Percentiles rank a stretch among this genome's conserved stretches.
Evolutionary conservation across 2,329 filamentous ascomycete genomes (phyloP).

Genomic region (Tolypocladium album): DNA sequence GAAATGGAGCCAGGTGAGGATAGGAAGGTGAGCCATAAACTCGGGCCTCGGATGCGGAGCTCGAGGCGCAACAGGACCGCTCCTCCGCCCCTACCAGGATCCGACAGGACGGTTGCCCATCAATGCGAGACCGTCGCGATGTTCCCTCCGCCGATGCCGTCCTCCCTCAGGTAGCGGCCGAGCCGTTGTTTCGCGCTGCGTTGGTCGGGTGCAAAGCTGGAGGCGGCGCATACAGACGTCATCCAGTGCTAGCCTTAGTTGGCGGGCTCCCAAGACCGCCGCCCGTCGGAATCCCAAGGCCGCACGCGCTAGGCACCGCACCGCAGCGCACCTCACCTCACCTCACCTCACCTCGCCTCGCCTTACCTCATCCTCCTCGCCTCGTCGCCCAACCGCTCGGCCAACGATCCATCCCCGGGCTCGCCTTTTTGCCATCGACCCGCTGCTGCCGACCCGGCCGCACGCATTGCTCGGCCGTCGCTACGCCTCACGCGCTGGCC

Average conservation of each 20-base stretch:
- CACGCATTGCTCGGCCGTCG: background rate
- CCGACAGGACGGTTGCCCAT: background rate
- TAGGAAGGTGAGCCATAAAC: background rate
- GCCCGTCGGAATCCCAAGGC: background rate
- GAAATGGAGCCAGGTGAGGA: background rate
- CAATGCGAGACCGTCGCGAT: background rate
- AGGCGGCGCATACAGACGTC: constrained; percentile 1
- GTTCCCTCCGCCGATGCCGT: too few species aligned
- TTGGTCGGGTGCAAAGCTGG: background rate
- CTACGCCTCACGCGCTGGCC: background rate
- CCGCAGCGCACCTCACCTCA: too few species aligned
- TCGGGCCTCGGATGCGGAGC: background rate
- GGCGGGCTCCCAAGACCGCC: background rate
- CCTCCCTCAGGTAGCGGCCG: background rate
- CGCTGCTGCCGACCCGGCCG: background rate
- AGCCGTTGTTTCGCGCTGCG: too few species aligned
- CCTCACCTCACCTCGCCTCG: background rate
- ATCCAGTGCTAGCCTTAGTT: background rate
- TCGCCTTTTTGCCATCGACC: background rate
- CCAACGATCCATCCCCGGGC: background rate
- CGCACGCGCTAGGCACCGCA: background rate
- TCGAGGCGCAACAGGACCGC: background rate
- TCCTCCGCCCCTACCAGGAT: background rate
- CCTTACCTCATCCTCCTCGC: background rate
- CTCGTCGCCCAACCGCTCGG: background rate